Percentiles rank a stretch among this genome's conserved stretches.
Conservation (phyloP, 2,329 filamentous ascomycete genomes). For the Eutypella sp. region DNA sequence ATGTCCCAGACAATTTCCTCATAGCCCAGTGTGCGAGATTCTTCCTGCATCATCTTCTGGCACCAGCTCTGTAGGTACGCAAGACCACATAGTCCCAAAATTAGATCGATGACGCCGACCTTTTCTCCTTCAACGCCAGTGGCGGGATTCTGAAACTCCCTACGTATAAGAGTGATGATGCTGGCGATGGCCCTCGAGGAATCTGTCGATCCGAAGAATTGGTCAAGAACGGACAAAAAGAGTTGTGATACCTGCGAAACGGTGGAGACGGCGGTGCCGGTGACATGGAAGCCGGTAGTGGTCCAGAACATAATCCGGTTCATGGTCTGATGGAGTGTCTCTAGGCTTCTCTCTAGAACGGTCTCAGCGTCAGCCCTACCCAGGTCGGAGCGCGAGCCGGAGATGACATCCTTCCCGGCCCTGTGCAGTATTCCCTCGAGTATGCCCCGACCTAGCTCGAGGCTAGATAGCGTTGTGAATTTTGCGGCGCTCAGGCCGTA, state of each 20-base stretch:
- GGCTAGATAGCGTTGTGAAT: slow-evolving; percentile 51
- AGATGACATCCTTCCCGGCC: slow-evolving; percentile 46
- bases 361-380: slow-evolving; percentile 50
- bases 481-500: slow-evolving; percentile 50
- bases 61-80: slow-evolving; percentile 58
- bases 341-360: slow-evolving; percentile 51
- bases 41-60: slow-evolving; percentile 45
- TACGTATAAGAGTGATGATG: slow-evolving; percentile 58
- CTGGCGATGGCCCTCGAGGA: slow-evolving; percentile 63
- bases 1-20: slow-evolving; percentile 64
- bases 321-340: slow-evolving; percentile 52
- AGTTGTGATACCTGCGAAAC: slow-evolving; percentile 54
- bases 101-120: slow-evolving; percentile 56
- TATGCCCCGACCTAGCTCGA: slow-evolving; percentile 51
- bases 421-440: slow-evolving; percentile 50
- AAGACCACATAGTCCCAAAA: slow-evolving; percentile 55
- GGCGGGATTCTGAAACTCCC: slow-evolving; percentile 60
- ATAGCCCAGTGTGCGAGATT: slow-evolving; percentile 39
- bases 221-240: slow-evolving; percentile 54
- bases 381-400: slow-evolving; percentile 40
- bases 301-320: slow-evolving; percentile 57
- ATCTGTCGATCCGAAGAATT: slow-evolving; percentile 64
- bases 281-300: slow-evolving; percentile 54
- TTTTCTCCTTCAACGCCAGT: slow-evolving; percentile 55
- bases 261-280: slow-evolving; percentile 48